Evolutionary conservation across 352 stramenopile species (phyloP).

Genomic region (Globisporangium emineosum): DNA sequence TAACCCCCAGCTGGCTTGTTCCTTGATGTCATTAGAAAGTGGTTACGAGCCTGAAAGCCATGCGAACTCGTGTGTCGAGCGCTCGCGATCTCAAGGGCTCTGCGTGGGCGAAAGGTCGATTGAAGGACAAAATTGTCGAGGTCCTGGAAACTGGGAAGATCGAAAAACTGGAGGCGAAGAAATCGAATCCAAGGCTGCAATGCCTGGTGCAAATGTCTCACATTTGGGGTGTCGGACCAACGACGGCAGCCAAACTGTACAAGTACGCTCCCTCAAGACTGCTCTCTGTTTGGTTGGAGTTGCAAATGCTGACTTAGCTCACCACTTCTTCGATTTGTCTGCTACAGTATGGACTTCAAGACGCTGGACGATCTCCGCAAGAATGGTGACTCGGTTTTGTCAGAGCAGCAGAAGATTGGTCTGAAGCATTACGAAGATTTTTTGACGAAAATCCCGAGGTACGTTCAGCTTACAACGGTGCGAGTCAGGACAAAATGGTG

Average conservation of each 20-base stretch:
- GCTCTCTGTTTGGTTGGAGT: neutral
- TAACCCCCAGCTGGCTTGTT: no score
- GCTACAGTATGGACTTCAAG: slow-evolving; percentile 52
- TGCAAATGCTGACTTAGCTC: neutral
- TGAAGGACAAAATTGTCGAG: slow-evolving; percentile 72
- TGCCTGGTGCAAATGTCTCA: slow-evolving; percentile 61
- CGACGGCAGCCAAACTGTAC: slow-evolving; percentile 76
- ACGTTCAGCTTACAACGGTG: neutral
- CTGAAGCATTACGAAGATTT: slow-evolving; percentile 83
- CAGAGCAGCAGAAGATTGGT: slow-evolving; percentile 68
- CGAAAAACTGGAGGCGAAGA: slow-evolving; percentile 81
- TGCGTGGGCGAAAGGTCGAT: slow-evolving; percentile 64
- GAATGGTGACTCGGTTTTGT: slow-evolving; percentile 41
- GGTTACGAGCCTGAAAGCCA: slow-evolving; percentile 65
- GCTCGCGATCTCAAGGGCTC: slow-evolving; percentile 60
- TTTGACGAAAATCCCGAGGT: slow-evolving; percentile 72
- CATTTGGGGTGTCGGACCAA: slow-evolving; percentile 78
- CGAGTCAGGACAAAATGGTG: neutral
- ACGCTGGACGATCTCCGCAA: slow-evolving; percentile 47
- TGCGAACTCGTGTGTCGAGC: slow-evolving; percentile 52
- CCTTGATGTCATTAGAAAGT: slow-evolving; percentile 42
- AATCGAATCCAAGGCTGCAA: slow-evolving; percentile 49
- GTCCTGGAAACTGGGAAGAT: slow-evolving; percentile 72
- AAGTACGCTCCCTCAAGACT: slow-evolving; percentile 27
- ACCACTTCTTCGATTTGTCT: neutral